A percentile compares a stretch with the other conserved stretches of the same genome.
Evolutionary conservation across 2,329 filamentous ascomycete genomes (phyloP).

Genomic region (Fusarium coicis): DNA sequence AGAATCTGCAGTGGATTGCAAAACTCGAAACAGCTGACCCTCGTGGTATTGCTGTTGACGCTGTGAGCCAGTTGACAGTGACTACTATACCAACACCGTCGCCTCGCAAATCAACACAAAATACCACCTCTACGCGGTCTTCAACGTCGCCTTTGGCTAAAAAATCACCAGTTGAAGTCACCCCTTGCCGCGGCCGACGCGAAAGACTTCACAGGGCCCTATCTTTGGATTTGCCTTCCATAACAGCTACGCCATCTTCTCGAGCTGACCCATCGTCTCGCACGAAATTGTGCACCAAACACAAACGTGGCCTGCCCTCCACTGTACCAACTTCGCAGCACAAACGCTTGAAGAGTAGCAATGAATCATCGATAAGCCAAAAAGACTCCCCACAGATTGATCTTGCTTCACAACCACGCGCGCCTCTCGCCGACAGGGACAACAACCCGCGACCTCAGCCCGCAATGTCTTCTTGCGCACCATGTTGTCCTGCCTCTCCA

Average conservation of each 20-base stretch:
- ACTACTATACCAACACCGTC: conserved; percentile 52
- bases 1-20: conserved; percentile 70
- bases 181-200: neutral
- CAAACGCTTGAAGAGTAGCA: conserved; percentile 35
- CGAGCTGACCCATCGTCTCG: neutral
- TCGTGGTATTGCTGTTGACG: conserved; percentile 54
- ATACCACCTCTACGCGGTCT: conserved; percentile 30
- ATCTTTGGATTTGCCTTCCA: neutral
- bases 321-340: neutral
- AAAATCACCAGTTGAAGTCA: neutral
- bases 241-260: conserved; percentile 18
- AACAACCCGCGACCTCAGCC: conserved; percentile 38
- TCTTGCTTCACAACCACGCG: conserved; percentile 17
- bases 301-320: conserved; percentile 4
- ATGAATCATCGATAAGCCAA: neutral
- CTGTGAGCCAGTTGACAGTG: conserved; percentile 57
- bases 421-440: conserved; percentile 39
- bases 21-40: conserved; percentile 68
- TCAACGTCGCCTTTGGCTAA: conserved; percentile 19
- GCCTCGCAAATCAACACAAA: conserved; percentile 44
- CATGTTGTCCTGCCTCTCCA: neutral
- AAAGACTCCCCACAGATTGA: neutral
- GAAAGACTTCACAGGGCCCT: neutral
- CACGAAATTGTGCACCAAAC: neutral
- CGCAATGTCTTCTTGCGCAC: neutral